Conservation (phyloP, 2,329 filamentous ascomycete genomes). For the Colletotrichum lupini region DNA sequence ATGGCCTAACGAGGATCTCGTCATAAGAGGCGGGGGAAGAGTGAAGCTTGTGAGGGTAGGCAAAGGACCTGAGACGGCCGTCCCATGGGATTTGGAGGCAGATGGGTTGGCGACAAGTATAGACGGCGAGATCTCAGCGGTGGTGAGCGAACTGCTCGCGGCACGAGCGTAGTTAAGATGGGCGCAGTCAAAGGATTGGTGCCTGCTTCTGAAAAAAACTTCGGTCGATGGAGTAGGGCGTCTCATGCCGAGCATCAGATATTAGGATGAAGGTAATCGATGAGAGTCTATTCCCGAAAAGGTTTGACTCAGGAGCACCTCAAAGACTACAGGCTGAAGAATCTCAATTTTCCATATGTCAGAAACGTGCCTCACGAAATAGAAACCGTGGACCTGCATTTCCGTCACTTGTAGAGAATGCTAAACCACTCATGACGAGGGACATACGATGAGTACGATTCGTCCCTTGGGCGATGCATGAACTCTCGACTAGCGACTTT, state of each 20-base stretch:
- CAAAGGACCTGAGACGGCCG: constrained; percentile 34
- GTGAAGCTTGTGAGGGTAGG: constrained; percentile 36
- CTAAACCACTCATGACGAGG: background rate
- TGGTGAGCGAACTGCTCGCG: constrained; percentile 11
- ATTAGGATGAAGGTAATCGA: constrained; percentile 22
- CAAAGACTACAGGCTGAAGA: constrained; percentile 1
- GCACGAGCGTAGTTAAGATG: constrained; percentile 8
- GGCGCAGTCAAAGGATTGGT: background rate
- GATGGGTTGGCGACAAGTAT: constrained; percentile 34
- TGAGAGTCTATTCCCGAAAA: background rate
- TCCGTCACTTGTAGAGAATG: background rate
- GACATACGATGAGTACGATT: background rate
- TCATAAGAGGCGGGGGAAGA: constrained; percentile 20
- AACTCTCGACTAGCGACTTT: background rate
- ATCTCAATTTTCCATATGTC: constrained; percentile 3
- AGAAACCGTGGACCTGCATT: constrained; percentile 10
- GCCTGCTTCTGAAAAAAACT: background rate
- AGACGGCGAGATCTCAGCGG: constrained; percentile 34
- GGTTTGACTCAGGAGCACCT: background rate
- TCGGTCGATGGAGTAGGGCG: constrained; percentile 18
- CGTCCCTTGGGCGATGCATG: background rate
- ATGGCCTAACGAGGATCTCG: constrained; percentile 37
- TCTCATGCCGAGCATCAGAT: constrained; percentile 32
- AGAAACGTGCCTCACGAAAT: constrained; percentile 22
- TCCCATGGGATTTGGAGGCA: constrained; percentile 33